phyloP scores from a whole-genome alignment of 2,329 filamentous ascomycete species.

The Aureobasidium musti region DNA sequence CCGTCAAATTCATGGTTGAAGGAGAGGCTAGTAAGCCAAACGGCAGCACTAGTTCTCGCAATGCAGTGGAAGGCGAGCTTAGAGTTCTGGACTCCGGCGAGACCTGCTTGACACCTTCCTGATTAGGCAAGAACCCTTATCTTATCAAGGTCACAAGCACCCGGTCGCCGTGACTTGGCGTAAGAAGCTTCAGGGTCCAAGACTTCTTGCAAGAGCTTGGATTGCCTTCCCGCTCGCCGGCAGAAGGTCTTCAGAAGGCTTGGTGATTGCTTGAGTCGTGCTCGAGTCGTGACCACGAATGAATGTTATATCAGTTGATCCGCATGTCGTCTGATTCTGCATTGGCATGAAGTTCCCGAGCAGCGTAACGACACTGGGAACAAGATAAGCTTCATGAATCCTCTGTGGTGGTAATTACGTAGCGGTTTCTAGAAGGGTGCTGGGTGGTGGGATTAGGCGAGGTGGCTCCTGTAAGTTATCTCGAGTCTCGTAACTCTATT shows the following conservation, averaged over 20 bases:
- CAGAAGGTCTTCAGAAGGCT: slow-evolving; percentile 7
- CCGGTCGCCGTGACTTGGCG: background rate
- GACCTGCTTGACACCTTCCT: slow-evolving; percentile 16
- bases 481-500: slow-evolving; percentile 8
- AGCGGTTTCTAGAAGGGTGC: background rate
- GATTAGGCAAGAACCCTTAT: background rate
- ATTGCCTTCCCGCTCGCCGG: background rate
- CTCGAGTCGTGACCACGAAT: background rate
- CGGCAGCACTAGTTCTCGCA: background rate
- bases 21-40: background rate
- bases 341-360: background rate
- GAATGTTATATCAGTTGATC: background rate
- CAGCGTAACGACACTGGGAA: no score
- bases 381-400: slow-evolving; percentile 8
- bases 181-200: slow-evolving; percentile 7
- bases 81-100: background rate
- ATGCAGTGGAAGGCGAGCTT: background rate
- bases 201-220: background rate
- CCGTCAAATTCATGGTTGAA: background rate
- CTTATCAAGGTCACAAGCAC: slow-evolving; percentile 17
- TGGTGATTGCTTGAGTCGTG: slow-evolving; percentile 3
- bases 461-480: slow-evolving; percentile 12
- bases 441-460: slow-evolving; percentile 3
- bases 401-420: slow-evolving; percentile 18
- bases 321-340: background rate